Conservation (phyloP, 805 yeast genomes). For the Saccharomycopsis lassenensis region DNA sequence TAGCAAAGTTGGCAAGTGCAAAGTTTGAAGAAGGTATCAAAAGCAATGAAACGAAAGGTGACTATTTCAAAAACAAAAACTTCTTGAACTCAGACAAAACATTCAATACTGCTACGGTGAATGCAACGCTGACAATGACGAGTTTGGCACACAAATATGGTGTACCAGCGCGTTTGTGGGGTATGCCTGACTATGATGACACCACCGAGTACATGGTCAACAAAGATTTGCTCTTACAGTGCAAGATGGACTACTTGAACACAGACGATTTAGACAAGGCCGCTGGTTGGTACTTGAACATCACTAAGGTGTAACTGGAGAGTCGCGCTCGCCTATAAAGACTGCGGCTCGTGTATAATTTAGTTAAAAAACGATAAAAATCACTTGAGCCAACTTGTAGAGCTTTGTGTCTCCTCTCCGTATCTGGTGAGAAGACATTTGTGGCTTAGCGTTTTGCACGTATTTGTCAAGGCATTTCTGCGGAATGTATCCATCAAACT, state of each 20-base stretch:
- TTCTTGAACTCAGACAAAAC: conserved; percentile 17
- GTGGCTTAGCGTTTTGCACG: too few relatives aligned
- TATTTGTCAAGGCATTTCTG: too few relatives aligned
- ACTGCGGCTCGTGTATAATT: too few relatives aligned
- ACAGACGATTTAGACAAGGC: conserved; percentile 15
- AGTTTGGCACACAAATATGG: conserved; percentile 3
- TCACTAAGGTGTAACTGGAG: too few relatives aligned
- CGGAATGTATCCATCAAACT: too few relatives aligned
- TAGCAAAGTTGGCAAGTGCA: conserved; percentile 2
- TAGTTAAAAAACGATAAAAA: too few relatives aligned
- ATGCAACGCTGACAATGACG: conserved; percentile 3
- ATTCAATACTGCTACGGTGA: conserved; percentile 3
- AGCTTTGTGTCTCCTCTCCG: too few relatives aligned
- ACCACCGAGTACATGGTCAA: neutral
- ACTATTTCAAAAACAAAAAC: conserved; percentile 1
- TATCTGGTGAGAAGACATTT: too few relatives aligned
- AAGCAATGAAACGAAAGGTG: neutral
- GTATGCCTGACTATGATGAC: conserved; percentile 4
- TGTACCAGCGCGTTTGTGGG: conserved; percentile 10
- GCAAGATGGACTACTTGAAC: conserved; percentile 9
- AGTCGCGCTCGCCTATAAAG: too few relatives aligned
- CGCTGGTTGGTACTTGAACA: too few relatives aligned
- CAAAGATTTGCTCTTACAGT: conserved; percentile 3
- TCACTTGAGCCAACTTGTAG: too few relatives aligned
- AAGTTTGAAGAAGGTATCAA: conserved; percentile 4